These are phyloP conservation scores for Colletotrichum phormii DNA, from an alignment of 2,329 filamentous ascomycete species.

Conservation along the genomic window DNA sequence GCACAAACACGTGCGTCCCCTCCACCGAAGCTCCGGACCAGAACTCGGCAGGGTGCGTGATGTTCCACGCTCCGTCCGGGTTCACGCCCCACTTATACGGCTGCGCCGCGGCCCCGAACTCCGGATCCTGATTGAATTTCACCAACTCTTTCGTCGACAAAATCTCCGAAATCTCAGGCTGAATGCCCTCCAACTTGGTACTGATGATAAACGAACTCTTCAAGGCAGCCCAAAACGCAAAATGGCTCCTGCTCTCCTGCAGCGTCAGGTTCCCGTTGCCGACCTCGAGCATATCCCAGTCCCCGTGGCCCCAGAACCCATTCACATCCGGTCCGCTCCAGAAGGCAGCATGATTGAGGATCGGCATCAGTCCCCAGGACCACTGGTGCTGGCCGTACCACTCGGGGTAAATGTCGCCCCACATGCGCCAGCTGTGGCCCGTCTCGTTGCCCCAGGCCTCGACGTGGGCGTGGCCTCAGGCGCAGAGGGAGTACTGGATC, in stretches of 20 bases:
- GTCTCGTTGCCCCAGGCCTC: slow-evolving; percentile 61
- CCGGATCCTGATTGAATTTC: slow-evolving; percentile 59
- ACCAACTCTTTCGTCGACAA: slow-evolving; percentile 54
- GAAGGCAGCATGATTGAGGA: slow-evolving; percentile 63
- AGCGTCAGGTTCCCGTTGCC: slow-evolving; percentile 60
- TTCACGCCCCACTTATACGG: slow-evolving; percentile 63
- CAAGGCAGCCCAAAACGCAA: slow-evolving; percentile 63
- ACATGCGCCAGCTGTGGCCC: slow-evolving; percentile 60
- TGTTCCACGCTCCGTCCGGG: slow-evolving; percentile 61
- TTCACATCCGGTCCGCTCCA: slow-evolving; percentile 48
- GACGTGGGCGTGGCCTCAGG: slow-evolving; percentile 64
- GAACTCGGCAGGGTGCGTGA: slow-evolving; percentile 59
- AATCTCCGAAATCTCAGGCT: slow-evolving; percentile 50
- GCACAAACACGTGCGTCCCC: slow-evolving; percentile 58
- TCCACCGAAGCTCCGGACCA: slow-evolving; percentile 57
- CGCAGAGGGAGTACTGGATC: slow-evolving; percentile 64
- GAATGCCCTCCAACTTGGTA: slow-evolving; percentile 51
- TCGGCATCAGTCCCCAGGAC: slow-evolving; percentile 46
- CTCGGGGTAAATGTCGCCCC: slow-evolving; percentile 52
- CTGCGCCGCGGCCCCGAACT: slow-evolving; percentile 53
- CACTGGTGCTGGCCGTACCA: slow-evolving; percentile 47
- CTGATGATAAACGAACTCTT: slow-evolving; percentile 64
- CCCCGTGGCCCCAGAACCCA: slow-evolving; percentile 62
- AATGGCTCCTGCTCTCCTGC: slow-evolving; percentile 61
- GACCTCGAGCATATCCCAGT: slow-evolving; percentile 63